phyloP scores from a whole-genome alignment of 306 rosid species.

The Vigna nakashimae region DNA sequence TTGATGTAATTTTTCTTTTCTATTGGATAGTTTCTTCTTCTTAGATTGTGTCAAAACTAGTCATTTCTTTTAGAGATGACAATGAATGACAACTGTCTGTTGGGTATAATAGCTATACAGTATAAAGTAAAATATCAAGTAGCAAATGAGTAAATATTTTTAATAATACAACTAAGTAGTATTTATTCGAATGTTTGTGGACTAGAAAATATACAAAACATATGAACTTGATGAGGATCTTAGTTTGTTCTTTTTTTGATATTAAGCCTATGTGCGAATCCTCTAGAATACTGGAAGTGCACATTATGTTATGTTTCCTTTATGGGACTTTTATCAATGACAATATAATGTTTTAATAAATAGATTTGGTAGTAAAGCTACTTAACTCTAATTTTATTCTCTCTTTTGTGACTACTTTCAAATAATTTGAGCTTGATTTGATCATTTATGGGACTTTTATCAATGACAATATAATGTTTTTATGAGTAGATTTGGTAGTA shows the following conservation, averaged over 20 bases:
- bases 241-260: not conserved
- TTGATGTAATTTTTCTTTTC: slow-evolving; percentile 58
- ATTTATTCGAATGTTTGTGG: slow-evolving; percentile 1
- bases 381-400: slow-evolving; percentile 14
- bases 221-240: slow-evolving; percentile 7
- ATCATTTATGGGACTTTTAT: not conserved
- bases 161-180: not conserved
- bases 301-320: not conserved
- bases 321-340: not conserved
- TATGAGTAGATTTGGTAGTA: slow-evolving; percentile 10
- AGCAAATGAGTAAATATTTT: not conserved
- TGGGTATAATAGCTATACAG: not conserved
- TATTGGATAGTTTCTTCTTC: slow-evolving; percentile 16
- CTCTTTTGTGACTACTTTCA: slow-evolving; percentile 3
- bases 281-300: not conserved
- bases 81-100: slow-evolving; percentile 21
- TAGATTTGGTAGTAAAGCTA: slow-evolving; percentile 11
- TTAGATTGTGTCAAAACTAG: not conserved
- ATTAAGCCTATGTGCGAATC: not conserved
- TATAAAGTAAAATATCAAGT: not conserved
- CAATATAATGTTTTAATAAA: slow-evolving; percentile 5
- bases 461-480: not conserved
- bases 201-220: not conserved
- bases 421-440: slow-evolving; percentile 2
- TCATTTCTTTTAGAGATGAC: slow-evolving; percentile 20